Evolutionary conservation across 345 rosid genomes (phyloP).

Genomic region (Salix dunnii): DNA sequence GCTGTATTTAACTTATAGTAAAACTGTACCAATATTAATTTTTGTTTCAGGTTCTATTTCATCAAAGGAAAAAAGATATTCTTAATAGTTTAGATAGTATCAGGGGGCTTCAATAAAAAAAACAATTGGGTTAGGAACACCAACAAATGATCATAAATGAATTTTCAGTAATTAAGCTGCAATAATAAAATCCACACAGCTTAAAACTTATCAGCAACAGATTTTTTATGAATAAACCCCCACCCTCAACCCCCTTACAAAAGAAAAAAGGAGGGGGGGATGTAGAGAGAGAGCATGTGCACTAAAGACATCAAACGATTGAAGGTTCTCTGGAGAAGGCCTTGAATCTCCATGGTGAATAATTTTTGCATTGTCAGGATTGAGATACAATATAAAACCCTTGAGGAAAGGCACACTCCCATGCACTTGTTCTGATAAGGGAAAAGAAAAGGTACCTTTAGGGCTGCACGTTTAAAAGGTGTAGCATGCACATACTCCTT

Average conservation of each 20-base stretch:
- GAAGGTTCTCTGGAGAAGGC: not conserved
- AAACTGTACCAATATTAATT: not conserved
- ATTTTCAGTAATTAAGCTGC: too few relatives aligned
- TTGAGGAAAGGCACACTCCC: not conserved
- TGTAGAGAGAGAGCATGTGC: not conserved
- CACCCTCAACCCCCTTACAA: too few relatives aligned
- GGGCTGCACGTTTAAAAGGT: conserved; percentile 75
- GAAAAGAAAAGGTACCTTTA: conserved; percentile 48
- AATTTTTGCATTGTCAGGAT: not conserved
- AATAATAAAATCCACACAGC: not conserved
- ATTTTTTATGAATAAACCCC: too few relatives aligned
- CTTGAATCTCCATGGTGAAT: not conserved
- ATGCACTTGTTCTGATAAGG: not conserved
- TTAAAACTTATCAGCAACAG: too few relatives aligned
- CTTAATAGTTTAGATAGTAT: not conserved
- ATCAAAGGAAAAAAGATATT: too few relatives aligned
- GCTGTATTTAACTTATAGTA: not conserved
- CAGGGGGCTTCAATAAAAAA: not conserved
- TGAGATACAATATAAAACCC: not conserved
- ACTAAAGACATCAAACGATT: not conserved
- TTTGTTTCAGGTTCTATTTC: not conserved
- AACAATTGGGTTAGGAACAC: not conserved
- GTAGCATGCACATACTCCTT: conserved; percentile 69
- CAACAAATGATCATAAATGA: not conserved
- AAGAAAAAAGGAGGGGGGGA: too few relatives aligned